These are phyloP conservation scores for Pestalotiopsis sp. DNA, from an alignment of 2,329 filamentous ascomycete species.

Conservation along the genomic window DNA sequence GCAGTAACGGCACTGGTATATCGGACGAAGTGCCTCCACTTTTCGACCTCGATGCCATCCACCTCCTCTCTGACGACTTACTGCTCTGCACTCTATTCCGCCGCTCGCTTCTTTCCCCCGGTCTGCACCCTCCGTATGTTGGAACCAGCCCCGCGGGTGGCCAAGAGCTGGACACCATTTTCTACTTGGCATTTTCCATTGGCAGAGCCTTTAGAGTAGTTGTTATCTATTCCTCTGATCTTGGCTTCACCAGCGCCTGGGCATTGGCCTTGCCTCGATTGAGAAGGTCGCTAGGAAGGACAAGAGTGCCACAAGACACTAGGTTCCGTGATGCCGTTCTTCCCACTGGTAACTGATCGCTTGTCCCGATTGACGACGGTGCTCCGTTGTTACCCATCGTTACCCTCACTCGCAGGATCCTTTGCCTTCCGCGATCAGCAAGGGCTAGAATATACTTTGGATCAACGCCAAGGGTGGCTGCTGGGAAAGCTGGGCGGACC, in stretches of 20 bases:
- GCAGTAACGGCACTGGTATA: neutral
- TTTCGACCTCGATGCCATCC: neutral
- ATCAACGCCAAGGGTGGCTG: neutral
- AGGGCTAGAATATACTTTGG: neutral
- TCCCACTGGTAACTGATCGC: neutral
- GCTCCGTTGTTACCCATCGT: neutral
- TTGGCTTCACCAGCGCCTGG: neutral
- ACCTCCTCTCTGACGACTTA: neutral
- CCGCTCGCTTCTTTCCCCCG: neutral
- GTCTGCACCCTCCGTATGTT: neutral
- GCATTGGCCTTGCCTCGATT: conserved; percentile 1
- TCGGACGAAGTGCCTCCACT: conserved; percentile 3
- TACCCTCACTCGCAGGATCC: neutral
- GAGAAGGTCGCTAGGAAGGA: conserved; percentile 1
- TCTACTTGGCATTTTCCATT: conserved; percentile 3
- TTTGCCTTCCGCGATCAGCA: neutral
- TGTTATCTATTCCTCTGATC: neutral
- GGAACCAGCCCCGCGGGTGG: neutral
- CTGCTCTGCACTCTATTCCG: neutral
- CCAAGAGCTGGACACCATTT: neutral
- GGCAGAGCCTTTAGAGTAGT: neutral
- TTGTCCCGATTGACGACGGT: conserved; percentile 7
- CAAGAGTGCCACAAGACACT: conserved; percentile 7
- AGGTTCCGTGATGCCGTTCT: neutral
- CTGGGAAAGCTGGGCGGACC: neutral